Evolutionary conservation across 768 basidiomycete species (phyloP).

Genomic region (Cystobasidium tubakii): DNA sequence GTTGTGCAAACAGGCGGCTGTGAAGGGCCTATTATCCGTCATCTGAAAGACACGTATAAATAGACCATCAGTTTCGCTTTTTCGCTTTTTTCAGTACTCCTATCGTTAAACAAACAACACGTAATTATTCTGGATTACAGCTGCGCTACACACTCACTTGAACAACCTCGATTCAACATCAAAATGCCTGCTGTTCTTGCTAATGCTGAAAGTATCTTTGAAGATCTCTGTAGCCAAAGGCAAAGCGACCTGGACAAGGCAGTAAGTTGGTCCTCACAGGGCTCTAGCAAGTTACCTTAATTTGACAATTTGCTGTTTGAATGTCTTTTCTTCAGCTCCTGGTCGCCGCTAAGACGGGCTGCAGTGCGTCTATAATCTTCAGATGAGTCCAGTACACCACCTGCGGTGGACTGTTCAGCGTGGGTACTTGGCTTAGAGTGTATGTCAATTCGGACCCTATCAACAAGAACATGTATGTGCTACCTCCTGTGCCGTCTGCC

Average conservation of each 20-base stretch:
- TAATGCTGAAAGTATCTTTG: not conserved
- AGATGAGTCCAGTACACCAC: not conserved
- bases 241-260: not conserved
- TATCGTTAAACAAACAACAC: not conserved
- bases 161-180: too few relatives aligned
- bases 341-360: not conserved
- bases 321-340: not conserved
- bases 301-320: too few relatives aligned
- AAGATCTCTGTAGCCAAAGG: not conserved
- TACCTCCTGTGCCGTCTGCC: not conserved
- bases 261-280: not conserved
- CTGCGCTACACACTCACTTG: too few relatives aligned
- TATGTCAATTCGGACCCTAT: not conserved
- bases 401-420: not conserved
- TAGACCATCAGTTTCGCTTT: not conserved
- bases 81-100: not conserved
- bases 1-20: not conserved
- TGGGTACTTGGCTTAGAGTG: not conserved
- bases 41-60: not conserved
- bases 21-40: too few relatives aligned
- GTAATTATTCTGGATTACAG: too few relatives aligned
- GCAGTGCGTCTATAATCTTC: not conserved
- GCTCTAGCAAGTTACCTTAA: too few relatives aligned
- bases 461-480: not conserved
- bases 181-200: not conserved